Percentiles rank a stretch among this genome's conserved stretches.
These are phyloP conservation scores for Thuja plicata DNA, from an alignment of 83 land plant species.

Conservation along the genomic window DNA sequence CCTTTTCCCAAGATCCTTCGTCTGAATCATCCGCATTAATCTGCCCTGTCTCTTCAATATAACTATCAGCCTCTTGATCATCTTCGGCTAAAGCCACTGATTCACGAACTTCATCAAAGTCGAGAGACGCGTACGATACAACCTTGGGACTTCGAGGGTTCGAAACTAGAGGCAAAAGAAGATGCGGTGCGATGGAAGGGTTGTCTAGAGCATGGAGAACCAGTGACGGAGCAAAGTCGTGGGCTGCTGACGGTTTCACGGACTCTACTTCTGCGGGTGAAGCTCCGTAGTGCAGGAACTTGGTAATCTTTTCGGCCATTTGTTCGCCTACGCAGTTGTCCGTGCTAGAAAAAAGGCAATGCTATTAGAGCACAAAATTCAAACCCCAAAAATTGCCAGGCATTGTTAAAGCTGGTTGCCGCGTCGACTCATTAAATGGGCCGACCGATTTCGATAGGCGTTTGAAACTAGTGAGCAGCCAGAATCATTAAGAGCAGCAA, in stretches of 20 bases:
- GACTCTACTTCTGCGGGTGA: slow-evolving; percentile 10
- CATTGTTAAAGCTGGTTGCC: too few species aligned
- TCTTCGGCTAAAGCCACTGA: not conserved
- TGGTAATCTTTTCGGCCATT: slow-evolving; percentile 15
- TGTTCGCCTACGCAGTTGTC: not conserved
- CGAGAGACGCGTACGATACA: slow-evolving; percentile 12
- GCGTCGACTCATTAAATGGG: too few species aligned
- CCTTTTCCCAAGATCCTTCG: not conserved
- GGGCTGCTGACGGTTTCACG: not conserved
- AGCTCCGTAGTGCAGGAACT: slow-evolving; percentile 3
- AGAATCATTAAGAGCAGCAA: too few species aligned
- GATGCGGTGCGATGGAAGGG: slow-evolving; percentile 4
- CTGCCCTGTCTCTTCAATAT: not conserved
- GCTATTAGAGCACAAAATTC: too few species aligned
- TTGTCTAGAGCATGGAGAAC: slow-evolving; percentile 8
- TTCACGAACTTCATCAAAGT: slow-evolving; percentile 8
- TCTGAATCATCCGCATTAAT: not conserved
- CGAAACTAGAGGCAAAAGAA: slow-evolving; percentile 13
- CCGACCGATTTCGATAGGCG: too few species aligned
- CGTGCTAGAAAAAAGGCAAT: not conserved
- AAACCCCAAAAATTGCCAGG: too few species aligned
- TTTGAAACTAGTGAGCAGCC: too few species aligned
- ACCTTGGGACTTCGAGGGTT: slow-evolving; percentile 15
- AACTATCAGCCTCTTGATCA: not conserved
- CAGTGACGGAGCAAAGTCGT: slow-evolving; percentile 1